Conservation (phyloP, 345 rosid genomes). For the Microthlaspi erraticum region DNA sequence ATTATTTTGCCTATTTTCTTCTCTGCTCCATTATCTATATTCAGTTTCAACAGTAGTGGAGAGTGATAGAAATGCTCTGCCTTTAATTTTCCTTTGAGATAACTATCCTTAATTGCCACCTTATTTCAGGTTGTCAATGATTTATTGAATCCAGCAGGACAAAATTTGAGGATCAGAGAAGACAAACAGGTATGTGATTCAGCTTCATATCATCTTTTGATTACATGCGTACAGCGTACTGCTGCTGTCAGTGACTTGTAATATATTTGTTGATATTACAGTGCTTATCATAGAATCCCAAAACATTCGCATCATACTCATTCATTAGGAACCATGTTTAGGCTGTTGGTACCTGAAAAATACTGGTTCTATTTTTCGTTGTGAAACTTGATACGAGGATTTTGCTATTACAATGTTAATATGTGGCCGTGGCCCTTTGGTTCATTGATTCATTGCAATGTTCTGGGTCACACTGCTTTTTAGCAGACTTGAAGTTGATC, state of each 20-base stretch:
- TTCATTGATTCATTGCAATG: slow-evolving; percentile 6
- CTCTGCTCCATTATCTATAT: slow-evolving; percentile 17
- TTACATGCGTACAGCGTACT: slow-evolving; percentile 12
- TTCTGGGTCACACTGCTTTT: slow-evolving; percentile 13
- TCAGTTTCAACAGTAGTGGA: slow-evolving; percentile 24
- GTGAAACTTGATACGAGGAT: slow-evolving; percentile 2
- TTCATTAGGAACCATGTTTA: slow-evolving; percentile 15
- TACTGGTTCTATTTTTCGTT: slow-evolving; percentile 11
- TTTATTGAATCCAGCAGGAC: slow-evolving; percentile 95
- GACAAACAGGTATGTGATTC: slow-evolving; percentile 78
- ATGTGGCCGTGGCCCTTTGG: slow-evolving; percentile 8
- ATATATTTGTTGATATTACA: slow-evolving; percentile 2
- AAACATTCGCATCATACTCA: slow-evolving; percentile 4
- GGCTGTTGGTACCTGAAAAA: slow-evolving; percentile 2
- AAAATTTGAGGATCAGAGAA: slow-evolving; percentile 96
- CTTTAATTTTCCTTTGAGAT: slow-evolving; percentile 19
- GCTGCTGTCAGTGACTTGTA: slow-evolving; percentile 14
- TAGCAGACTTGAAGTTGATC: slow-evolving; percentile 26
- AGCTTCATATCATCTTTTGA: slow-evolving; percentile 23
- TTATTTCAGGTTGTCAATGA: slow-evolving; percentile 90
- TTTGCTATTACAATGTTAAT: not conserved
- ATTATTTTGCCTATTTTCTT: slow-evolving; percentile 35
- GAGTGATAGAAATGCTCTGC: slow-evolving; percentile 33
- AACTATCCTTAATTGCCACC: slow-evolving; percentile 37
- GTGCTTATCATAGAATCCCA: not conserved